Base-by-base conservation (phyloP, 2,329 filamentous ascomycete species). In the Zalaria obscura region DNA sequence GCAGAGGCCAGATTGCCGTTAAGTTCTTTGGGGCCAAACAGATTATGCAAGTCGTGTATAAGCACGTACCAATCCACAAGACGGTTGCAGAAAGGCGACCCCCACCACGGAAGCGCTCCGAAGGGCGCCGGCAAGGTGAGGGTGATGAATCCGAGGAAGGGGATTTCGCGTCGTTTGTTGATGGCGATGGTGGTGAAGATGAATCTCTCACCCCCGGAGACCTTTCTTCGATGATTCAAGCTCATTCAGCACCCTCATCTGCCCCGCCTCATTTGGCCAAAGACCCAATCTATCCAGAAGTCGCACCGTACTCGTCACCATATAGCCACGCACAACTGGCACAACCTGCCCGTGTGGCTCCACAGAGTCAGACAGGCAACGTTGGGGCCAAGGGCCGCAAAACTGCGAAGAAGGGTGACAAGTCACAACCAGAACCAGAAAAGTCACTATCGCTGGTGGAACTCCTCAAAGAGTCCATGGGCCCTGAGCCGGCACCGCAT, bases 1-100 rank as follows among this genome's bases (percentile, higher is more conserved):
- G 66, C 56, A 65, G 63, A 44, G 66, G 66, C 29, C 62, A 65
- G 27, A 52, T 69, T 26, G 62, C 61, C 27, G 60, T 69, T 51
- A 68, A 68, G 55, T 69, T 68, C 53, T 66, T 62, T n/a, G 55
- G 57, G 5, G 53, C 48, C 27, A 61, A 61, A 43, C 56, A 62
- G 47, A 55, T 52, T 18, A 57, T 67, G 6, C 61, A 68, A 40
- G 59, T 69, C 36, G 61, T 63, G 49, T 69, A 69, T 50, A 61
- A 61, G 47, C 66, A 69, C 42, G 54, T 63, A 9, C 64, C 65
- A 9, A 54, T 67, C 4, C 66, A 69, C 49, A 59, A 64, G 47
- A 67, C 63, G 11, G 64, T 66, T 39, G 65, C 65, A 36, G 63
- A 65, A 46, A 55, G 65, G 25, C 63, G 61, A 25, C 58, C 61